phyloP scores from a whole-genome alignment of 305 asterid genomes.

The Solanum chacoense region DNA sequence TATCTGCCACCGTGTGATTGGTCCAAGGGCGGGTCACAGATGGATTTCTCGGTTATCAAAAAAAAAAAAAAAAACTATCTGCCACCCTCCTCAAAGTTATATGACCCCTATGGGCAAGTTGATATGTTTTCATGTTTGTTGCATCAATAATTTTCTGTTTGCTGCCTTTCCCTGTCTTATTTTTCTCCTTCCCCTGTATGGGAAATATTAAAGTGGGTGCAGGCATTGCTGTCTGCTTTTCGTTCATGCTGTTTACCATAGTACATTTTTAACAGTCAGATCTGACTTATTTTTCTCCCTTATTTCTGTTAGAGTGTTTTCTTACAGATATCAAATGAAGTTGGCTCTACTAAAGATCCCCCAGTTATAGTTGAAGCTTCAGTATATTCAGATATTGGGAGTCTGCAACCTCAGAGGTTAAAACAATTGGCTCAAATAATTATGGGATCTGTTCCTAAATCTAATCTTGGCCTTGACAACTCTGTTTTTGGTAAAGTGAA shows the following conservation, averaged over 20 bases:
- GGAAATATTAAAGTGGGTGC: not conserved
- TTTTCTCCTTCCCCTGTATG: not conserved
- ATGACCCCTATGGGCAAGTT: not conserved
- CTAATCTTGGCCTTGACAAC: constrained; percentile 85
- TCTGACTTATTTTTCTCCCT: not conserved
- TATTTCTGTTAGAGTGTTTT: constrained; percentile 40
- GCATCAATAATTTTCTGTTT: not conserved
- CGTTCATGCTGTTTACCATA: not conserved
- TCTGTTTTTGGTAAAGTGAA: constrained; percentile 79
- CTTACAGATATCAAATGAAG: constrained; percentile 50
- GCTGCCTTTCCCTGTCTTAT: not conserved
- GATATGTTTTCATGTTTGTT: not conserved
- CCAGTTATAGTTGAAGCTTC: constrained; percentile 77
- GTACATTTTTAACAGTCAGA: not conserved
- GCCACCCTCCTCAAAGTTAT: not conserved
- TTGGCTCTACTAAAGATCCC: constrained; percentile 76
- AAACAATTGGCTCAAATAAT: constrained; percentile 62
- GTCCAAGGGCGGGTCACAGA: too few species aligned
- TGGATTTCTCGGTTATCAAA: too few species aligned
- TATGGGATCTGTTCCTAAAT: constrained; percentile 30
- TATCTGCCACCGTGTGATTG: not conserved
- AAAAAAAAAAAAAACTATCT: not conserved
- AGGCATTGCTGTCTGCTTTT: not conserved
- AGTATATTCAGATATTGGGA: constrained; percentile 41
- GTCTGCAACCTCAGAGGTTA: constrained; percentile 51